Evolutionary conservation across 257 asterid species (phyloP).

Genomic region (Nicotiana sylvestris): DNA sequence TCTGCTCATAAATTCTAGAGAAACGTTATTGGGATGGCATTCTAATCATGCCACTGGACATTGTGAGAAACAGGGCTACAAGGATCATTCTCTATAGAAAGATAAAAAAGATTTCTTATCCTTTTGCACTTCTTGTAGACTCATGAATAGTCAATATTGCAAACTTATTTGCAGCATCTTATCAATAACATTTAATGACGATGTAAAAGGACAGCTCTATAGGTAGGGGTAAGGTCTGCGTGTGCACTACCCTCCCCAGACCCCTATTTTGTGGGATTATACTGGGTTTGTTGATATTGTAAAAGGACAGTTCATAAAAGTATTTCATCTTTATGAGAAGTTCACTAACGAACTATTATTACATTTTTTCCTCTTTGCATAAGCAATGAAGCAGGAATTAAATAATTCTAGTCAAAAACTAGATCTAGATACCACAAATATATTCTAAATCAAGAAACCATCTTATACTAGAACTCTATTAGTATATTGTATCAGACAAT

Average conservation of each 20-base stretch:
- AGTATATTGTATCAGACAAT: not conserved
- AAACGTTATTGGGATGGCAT: not conserved
- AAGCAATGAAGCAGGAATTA: not conserved
- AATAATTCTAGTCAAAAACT: not conserved
- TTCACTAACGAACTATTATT: not conserved
- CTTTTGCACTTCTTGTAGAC: not conserved
- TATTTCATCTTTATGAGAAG: not conserved
- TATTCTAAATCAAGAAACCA: not conserved
- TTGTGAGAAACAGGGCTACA: not conserved
- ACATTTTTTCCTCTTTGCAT: not conserved
- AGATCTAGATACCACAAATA: not conserved
- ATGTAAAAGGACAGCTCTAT: not conserved
- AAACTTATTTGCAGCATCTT: not conserved
- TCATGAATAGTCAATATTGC: not conserved
- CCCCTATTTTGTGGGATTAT: too few species aligned
- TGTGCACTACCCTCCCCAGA: too few species aligned
- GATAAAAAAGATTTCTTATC: not conserved
- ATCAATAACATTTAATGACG: not conserved
- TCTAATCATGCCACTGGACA: not conserved
- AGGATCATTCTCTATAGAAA: not conserved
- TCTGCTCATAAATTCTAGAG: not conserved
- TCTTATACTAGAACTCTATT: not conserved
- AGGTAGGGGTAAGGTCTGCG: not conserved
- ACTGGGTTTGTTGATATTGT: too few species aligned
- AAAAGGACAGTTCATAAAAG: not conserved